Base-by-base conservation (phyloP, 495 filamentous ascomycete genomes). In the Aspergillus avenaceus region DNA sequence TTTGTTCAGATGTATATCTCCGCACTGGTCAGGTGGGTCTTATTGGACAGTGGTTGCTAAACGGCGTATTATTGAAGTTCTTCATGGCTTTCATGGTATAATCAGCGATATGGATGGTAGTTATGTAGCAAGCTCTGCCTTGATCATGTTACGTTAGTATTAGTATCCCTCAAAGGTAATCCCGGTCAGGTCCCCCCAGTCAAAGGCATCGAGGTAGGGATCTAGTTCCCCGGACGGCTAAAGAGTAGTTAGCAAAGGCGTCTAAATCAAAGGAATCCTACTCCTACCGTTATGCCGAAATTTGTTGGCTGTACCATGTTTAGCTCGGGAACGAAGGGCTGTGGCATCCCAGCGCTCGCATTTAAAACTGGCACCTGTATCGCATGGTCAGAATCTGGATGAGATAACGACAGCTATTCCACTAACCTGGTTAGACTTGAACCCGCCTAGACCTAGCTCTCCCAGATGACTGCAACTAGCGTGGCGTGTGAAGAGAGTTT, bases 141-240 rank as follows among this genome's bases (percentile, higher is more conserved):
- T n/a, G 22, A 42, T 25, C 6, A 6, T 23, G 7, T 28, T 21
- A 37, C 21, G 12, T 4, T 32, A 22, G 50, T 23, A 52, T 59
- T 48, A 61, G 41, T 60, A 58, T 49, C 34, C 23, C 40, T 55
- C 59, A 16, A 72, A 58, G 0, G 67, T 55, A 44, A 71, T 61
- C 2, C 65, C 67, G 18, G 70, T 61, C 29, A 73, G 40, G 50
- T 75, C 69, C 24, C 69, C 70, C 70, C 70, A 75, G 46, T 75
- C 65, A 47, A 73, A 73, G 0, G 71, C 67, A 31, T 72, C 70
- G 8, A 75, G 55, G 49, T 71, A 73, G 31, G 67, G 67, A 42
- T 73, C 71, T n/a, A 75, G 66, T 18, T 69, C 66, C 2, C 53
- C 65, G 7, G 67, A 47, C 2, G 58, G 63, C 72, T 75, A 38